These are phyloP conservation scores for Inga oerstediana DNA, from an alignment of 306 rosid species.

Conservation along the genomic window DNA sequence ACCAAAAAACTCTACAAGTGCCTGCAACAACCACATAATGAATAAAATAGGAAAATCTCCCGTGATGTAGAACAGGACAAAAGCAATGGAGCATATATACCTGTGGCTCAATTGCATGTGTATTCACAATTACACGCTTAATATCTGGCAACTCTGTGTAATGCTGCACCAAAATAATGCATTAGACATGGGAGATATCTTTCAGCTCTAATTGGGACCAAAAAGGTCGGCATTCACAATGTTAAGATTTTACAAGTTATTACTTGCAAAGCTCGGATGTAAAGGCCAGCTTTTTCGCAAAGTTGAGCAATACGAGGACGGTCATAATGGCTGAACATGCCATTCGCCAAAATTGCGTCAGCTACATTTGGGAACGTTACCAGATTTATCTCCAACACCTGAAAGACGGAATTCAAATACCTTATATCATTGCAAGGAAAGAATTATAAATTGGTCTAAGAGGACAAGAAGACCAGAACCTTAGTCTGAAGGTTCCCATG, in stretches of 20 bases:
- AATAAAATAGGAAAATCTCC: constrained; percentile 30
- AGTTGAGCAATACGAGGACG: constrained; percentile 98
- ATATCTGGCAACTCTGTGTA: constrained; percentile 96
- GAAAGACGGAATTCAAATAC: constrained; percentile 34
- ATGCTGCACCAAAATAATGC: constrained; percentile 72
- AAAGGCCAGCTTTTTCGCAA: constrained; percentile 97
- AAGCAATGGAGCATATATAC: constrained; percentile 48
- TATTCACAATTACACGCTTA: constrained; percentile 94
- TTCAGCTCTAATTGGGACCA: constrained; percentile 19
- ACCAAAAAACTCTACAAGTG: constrained; percentile 96
- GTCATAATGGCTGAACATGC: constrained; percentile 99
- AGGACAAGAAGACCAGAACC: constrained; percentile 48
- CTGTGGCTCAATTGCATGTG: constrained; percentile 99
- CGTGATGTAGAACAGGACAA: constrained; percentile 18
- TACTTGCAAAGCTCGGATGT: constrained; percentile 95
- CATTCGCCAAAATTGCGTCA: constrained; percentile 97
- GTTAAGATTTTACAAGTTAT: constrained; percentile 35
- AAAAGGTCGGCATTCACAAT: constrained; percentile 17
- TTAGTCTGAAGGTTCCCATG: constrained; percentile 93
- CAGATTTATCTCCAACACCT: constrained; percentile 98
- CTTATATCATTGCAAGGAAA: constrained; percentile 28
- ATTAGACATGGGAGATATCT: constrained; percentile 21
- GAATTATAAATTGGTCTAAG: constrained; percentile 10
- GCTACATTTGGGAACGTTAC: constrained; percentile 99
- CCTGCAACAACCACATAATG: constrained; percentile 50